A percentile compares a stretch with the other conserved stretches of the same genome.
These are phyloP conservation scores for Talaromyces sp. DNA, from an alignment of 2,329 filamentous ascomycete species.

Conservation along the genomic window DNA sequence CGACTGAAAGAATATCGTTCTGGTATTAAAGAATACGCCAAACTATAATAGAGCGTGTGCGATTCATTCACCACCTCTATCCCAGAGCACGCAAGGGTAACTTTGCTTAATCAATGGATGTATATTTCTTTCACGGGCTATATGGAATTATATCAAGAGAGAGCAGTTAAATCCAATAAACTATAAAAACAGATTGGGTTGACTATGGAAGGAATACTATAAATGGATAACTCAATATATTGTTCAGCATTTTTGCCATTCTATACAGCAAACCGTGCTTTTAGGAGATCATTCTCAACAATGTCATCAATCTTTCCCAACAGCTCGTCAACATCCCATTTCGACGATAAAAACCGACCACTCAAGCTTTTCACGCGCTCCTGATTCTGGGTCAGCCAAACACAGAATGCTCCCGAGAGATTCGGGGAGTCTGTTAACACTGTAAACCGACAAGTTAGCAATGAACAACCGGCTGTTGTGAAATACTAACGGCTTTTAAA, in stretches of 20 bases:
- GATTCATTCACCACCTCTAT: not conserved
- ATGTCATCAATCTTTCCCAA: conserved; percentile 15
- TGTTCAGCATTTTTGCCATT: not conserved
- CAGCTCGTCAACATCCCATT: conserved; percentile 16
- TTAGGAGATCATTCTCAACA: conserved; percentile 14
- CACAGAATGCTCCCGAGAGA: conserved; percentile 19
- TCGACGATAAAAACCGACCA: conserved; percentile 16
- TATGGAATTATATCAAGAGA: too few species aligned
- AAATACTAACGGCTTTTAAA: conserved; percentile 12
- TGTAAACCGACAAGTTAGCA: conserved; percentile 3
- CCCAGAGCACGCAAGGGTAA: too few species aligned
- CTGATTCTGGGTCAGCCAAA: conserved; percentile 17
- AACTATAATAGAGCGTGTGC: not conserved
- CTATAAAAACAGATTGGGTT: too few species aligned
- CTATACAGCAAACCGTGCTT: conserved; percentile 7
- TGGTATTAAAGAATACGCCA: not conserved
- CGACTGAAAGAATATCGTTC: not conserved
- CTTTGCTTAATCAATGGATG: too few species aligned
- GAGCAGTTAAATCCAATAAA: too few species aligned
- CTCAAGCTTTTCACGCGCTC: conserved; percentile 10
- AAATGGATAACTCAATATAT: too few species aligned
- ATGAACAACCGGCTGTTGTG: not conserved
- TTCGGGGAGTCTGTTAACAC: conserved; percentile 20
- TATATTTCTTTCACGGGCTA: too few species aligned
- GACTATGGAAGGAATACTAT: too few species aligned